Evolutionary conservation across 345 rosid species (phyloP).

Genomic region (Salix dunnii): DNA sequence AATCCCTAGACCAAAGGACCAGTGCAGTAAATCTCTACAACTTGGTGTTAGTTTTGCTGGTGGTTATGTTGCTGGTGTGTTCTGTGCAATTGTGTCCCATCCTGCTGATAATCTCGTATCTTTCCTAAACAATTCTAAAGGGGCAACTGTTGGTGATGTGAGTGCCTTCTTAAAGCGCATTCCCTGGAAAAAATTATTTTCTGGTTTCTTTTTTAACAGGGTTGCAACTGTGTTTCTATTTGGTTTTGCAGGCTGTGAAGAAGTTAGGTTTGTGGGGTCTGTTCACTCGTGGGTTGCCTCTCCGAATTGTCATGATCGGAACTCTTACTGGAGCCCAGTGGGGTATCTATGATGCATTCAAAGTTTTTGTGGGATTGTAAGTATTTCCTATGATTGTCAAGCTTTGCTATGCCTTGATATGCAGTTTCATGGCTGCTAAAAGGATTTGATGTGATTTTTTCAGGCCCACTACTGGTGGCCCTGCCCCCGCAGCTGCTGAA

Average conservation of each 20-base stretch:
- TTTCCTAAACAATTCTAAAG: slow-evolving; percentile 96
- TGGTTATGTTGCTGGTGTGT: slow-evolving; percentile 87
- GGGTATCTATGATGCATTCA: slow-evolving; percentile 96
- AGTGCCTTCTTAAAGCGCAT: slow-evolving; percentile 17
- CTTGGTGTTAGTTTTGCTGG: slow-evolving; percentile 95
- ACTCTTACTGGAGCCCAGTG: slow-evolving; percentile 97
- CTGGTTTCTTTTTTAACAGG: background rate
- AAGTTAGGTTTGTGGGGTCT: slow-evolving; percentile 88
- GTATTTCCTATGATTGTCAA: slow-evolving; percentile 21
- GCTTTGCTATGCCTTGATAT: background rate
- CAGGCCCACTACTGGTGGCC: slow-evolving; percentile 99
- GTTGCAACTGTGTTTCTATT: background rate
- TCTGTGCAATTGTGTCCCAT: slow-evolving; percentile 86
- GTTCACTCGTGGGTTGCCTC: slow-evolving; percentile 95
- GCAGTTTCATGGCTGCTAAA: background rate
- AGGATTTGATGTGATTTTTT: slow-evolving; percentile 12
- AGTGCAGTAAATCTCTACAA: slow-evolving; percentile 82
- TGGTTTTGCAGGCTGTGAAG: slow-evolving; percentile 76
- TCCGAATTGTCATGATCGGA: slow-evolving; percentile 97
- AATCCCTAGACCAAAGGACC: slow-evolving; percentile 74
- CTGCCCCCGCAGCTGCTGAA: slow-evolving; percentile 32
- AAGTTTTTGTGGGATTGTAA: slow-evolving; percentile 97
- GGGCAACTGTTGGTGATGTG: slow-evolving; percentile 96
- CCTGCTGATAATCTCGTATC: slow-evolving; percentile 97
- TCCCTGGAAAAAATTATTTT: background rate